Conservation (phyloP, 2,329 filamentous ascomycete species). For the Alternaria gansuensis region DNA sequence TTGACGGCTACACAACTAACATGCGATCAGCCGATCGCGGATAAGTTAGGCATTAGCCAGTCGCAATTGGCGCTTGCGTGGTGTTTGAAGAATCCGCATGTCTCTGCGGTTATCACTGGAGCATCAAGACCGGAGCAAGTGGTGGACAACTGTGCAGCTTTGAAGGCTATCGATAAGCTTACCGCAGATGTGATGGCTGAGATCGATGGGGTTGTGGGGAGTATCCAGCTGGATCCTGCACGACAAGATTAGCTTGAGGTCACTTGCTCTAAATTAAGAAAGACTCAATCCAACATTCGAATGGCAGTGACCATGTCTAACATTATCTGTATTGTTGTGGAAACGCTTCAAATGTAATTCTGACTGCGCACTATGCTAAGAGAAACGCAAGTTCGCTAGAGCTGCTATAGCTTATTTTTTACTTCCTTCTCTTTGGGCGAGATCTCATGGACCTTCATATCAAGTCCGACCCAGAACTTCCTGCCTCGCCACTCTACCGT, state of each 20-base stretch:
- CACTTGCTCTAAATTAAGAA: neutral
- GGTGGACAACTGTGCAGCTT: slow-evolving; percentile 53
- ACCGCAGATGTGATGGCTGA: slow-evolving; percentile 58
- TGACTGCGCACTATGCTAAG: neutral
- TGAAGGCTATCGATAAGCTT: slow-evolving; percentile 57
- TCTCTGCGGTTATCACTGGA: slow-evolving; percentile 44
- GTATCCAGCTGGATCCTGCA: slow-evolving; percentile 34
- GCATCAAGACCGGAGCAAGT: slow-evolving; percentile 45
- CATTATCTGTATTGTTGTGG: neutral
- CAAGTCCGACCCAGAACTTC: slow-evolving; percentile 79
- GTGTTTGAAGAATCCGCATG: slow-evolving; percentile 50
- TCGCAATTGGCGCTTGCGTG: slow-evolving; percentile 50
- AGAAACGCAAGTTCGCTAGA: neutral
- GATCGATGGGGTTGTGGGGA: slow-evolving; percentile 46
- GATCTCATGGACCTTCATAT: slow-evolving; percentile 79
- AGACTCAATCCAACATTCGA: neutral
- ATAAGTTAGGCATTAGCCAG: slow-evolving; percentile 68
- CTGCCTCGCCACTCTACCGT: slow-evolving; percentile 89
- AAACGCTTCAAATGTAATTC: neutral
- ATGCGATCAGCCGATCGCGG: slow-evolving; percentile 61
- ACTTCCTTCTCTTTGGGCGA: slow-evolving; percentile 27
- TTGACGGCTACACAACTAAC: slow-evolving; percentile 15
- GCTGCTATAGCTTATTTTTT: slow-evolving; percentile 10
- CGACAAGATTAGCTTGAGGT: slow-evolving; percentile 31
- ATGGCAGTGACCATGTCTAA: neutral